A percentile compares a stretch with the other conserved stretches of the same genome.
phyloP scores from a whole-genome alignment of 2,329 filamentous ascomycete genomes.

The Colletotrichum sp. region DNA sequence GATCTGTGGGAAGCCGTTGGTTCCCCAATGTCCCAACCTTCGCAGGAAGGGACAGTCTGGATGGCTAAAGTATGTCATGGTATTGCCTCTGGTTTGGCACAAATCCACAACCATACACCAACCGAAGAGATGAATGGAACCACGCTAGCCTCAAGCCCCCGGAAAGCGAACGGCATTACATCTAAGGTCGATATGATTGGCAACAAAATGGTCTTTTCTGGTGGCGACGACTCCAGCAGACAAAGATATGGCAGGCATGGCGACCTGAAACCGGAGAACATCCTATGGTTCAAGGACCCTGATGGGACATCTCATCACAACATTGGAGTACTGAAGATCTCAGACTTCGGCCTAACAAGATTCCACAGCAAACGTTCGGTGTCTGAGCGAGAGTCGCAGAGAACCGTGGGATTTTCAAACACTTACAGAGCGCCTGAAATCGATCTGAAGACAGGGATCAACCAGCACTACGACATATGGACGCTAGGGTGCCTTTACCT shows the following conservation, averaged over 20 bases:
- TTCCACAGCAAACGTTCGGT: neutral
- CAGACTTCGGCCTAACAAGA: neutral
- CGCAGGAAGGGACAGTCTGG: neutral
- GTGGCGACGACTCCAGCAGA: neutral
- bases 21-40: neutral
- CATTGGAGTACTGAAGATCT: neutral
- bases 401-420: neutral
- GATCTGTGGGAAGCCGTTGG: neutral
- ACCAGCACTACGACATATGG: constrained; percentile 22
- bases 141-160: too few relatives aligned
- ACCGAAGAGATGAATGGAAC: neutral
- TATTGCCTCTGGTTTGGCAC: neutral
- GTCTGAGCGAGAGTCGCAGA: neutral
- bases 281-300: neutral
- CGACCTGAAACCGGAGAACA: constrained; percentile 1
- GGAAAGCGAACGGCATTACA: too few relatives aligned
- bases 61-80: neutral
- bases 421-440: constrained; percentile 20
- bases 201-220: neutral
- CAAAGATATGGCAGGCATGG: neutral
- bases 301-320: neutral
- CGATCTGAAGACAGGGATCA: neutral
- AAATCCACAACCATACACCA: neutral
- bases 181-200: neutral
- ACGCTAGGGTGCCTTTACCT: constrained; percentile 22